Evolutionary conservation across 2,329 filamentous ascomycete species (phyloP), one percentile per base, ranked within the genome.

Genomic region (Botryotinia convoluta): DNA sequence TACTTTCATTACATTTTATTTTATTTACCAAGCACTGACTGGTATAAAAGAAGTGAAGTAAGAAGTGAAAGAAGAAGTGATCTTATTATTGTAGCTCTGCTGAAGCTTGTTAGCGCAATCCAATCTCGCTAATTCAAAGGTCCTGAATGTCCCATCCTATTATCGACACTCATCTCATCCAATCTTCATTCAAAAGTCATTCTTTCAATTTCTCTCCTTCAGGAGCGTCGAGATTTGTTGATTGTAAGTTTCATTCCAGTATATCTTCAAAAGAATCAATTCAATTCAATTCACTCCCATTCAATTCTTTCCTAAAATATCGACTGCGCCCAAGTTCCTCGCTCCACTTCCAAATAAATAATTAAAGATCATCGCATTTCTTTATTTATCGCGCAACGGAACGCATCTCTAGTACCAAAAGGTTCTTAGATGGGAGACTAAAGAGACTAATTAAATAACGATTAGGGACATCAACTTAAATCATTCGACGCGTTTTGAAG

Each of bases 401-500:
- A 71, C 61, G 20, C 35, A 57, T 42, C 51, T 69, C 10, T 32
- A 57, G 51, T 29, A 37, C 45, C 64, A 29, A 57, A 12, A 54
- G 35, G 48, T n/a, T 45, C 71, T 69, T 35, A 60, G 71, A 48
- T 61, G 67, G 70, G 70, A 72, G 70, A 67, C 60, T 71, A 62
- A 51, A 61, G 29, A 48, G 35, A 39, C 64, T 72, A 51, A 37
- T 54, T 68, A 44, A 69, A 60, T 20, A 72, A 42, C 62, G 51
- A 45, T 65, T 48, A 69, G 71, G 71, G 45, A 72, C 73, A 69
- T 72, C 51, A 63, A 69, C 69, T 48, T 64, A 65, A 65, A 70
- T 65, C 67, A 69, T 64, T 71, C 77, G 74, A 79, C 78, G 76
- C 76, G 76, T 75, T 44, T 39, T 64, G 51, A 63, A 74, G 62